Conservation (phyloP, 257 asterid species). For the Leptodermis oblonga region DNA sequence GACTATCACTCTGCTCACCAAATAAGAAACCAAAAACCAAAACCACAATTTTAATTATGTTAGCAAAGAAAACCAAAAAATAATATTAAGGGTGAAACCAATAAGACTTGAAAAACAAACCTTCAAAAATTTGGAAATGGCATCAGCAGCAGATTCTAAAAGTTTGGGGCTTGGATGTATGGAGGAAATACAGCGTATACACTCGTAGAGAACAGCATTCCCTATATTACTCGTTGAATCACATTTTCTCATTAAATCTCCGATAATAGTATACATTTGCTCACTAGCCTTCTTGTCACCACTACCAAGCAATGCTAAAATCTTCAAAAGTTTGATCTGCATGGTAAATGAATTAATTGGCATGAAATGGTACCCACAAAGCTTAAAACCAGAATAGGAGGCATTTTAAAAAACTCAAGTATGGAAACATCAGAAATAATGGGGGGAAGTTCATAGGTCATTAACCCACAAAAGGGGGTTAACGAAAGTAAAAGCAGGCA, state of each 20-base stretch:
- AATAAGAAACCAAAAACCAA: slow-evolving; percentile 17
- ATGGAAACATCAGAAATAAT: not conserved
- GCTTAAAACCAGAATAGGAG: not conserved
- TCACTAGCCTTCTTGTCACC: slow-evolving; percentile 95
- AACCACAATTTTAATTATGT: not conserved
- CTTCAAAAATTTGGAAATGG: slow-evolving; percentile 78
- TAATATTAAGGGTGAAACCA: slow-evolving; percentile 7
- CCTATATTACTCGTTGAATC: slow-evolving; percentile 88
- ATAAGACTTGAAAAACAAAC: slow-evolving; percentile 37
- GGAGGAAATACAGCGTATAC: slow-evolving; percentile 88
- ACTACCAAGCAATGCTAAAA: slow-evolving; percentile 66
- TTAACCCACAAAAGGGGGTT: too few relatives aligned
- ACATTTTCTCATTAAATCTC: slow-evolving; percentile 80
- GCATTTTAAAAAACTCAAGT: not conserved
- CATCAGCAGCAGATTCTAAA: slow-evolving; percentile 88
- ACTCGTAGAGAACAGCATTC: slow-evolving; percentile 87
- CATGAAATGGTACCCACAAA: not conserved
- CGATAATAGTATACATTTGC: slow-evolving; percentile 86
- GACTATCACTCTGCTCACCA: slow-evolving; percentile 87
- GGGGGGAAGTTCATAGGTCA: not conserved
- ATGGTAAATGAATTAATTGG: not conserved
- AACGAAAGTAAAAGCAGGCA: not conserved
- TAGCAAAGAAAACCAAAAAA: slow-evolving; percentile 9
- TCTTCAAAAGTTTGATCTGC: slow-evolving; percentile 89
- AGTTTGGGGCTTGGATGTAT: slow-evolving; percentile 81